Evolutionary conservation across 345 rosid genomes (phyloP), one percentile per base, ranked within the genome.

Genomic region (Litchi chinensis): DNA sequence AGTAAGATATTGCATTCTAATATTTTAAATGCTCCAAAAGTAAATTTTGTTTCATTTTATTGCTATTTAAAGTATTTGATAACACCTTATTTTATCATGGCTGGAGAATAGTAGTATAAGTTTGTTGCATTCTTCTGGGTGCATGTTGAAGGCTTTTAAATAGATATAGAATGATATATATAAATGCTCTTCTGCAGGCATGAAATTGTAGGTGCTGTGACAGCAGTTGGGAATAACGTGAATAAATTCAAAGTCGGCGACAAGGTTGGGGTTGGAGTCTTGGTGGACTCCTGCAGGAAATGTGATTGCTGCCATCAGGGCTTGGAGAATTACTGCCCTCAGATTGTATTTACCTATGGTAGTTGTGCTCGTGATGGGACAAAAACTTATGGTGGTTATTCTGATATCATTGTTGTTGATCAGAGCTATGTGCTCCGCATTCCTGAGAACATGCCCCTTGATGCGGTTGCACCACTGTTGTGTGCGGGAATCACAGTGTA

Each of bases 401-500:
- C 97, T 1, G 89, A 95, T 71, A 82, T 68, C 67, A 89, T 93
- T 7, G 94, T 95, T 18, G 94, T 93, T 37, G 88, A 95, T 68
- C 91, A 95, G 84, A 86, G 82, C 46, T 95, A 73, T 76, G 98
- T 95, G 70, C 75, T 93, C 26, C 79, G 86, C 3, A 76, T 95
- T 76, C 97, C 97, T 2, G 93, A 90, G 12, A 84, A 86, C 82
- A 70, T 95, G 85, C 92, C 96, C 1, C 60, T 84, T 4, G 96
- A 91, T 73, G 81, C 91, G 1, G 91, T 91, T 46, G 98, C 98
- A 0, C 97, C 96, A 1, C 80, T 94, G 28, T 83, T 94, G 65
- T 94, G 98, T 81, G 96, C 98, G 68, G 98, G 97, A 74, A 91
- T 90, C 82, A 94, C 98, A 0, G 90, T 94, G 73, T 93, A 89